Evolutionary conservation across 2,329 filamentous ascomycete genomes (phyloP), one percentile per base, ranked within the genome.

Genomic region (Sclerotinia glacialis): DNA sequence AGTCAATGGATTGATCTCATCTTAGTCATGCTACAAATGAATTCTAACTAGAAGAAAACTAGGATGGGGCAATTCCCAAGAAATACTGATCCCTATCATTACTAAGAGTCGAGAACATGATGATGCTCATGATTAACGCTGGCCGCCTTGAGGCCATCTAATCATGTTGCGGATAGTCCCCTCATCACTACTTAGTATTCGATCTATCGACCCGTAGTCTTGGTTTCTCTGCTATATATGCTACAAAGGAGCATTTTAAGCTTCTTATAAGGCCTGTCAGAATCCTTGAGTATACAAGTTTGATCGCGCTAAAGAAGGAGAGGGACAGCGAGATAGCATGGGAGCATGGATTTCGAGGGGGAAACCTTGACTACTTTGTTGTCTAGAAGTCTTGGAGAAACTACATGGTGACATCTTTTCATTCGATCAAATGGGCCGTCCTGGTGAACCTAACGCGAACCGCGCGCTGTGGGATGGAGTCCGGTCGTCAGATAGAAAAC

Each of bases 341-440:
- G n/a, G 14, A 16, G n/a, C 23, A 60, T 65, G 55, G 21, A 26
- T 31, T 21, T 34, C 16, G 44, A 40, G 14, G 28, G 11, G 23
- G 11, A 60, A 65, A 16, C 14, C n/a, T 50, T 40, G 54, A 52
- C 34, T 40, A 44, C 16, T 18, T 34, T 31, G 14, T 49, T 60
- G 64, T 60, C 44, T 60, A 47, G 55, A 54, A 55, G 58, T 59
- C n/a, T 61, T 63, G 11, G 60, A 62, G 64, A 63, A 63, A 40
- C 54, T 28, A 44, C 9, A 40, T 40, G 11, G 58, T 55, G 42
- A 63, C 26, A 54, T 62, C 37, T 28, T 63, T 9, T 47, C 42
- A 55, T 66, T 63, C 49, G 49, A 63, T 12, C 9, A 31, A 31
- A 34, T 50, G 28, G 21, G 31, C 58, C 50, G 47, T 34, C 37